A percentile compares a stretch with the other conserved stretches of the same genome.
Conservation (phyloP, 768 basidiomycete genomes). For the Rhizopogon vesiculosus region DNA sequence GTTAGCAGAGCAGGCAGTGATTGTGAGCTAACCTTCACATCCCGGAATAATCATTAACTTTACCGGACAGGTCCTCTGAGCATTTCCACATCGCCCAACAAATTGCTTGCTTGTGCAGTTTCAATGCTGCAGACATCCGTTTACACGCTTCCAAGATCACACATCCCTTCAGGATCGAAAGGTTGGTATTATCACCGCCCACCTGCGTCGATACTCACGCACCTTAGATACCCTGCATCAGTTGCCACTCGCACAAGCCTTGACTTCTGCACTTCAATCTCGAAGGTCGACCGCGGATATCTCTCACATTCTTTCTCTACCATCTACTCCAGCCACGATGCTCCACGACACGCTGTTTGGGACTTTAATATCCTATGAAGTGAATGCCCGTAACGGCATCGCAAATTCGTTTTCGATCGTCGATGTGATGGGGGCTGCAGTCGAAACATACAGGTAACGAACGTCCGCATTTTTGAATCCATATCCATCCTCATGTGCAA, state of each 20-base stretch:
- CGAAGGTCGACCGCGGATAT: slow-evolving; percentile 56
- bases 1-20: slow-evolving; percentile 41
- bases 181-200: slow-evolving; percentile 10
- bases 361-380: slow-evolving; percentile 42
- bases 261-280: slow-evolving; percentile 42
- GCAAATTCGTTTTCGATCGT: slow-evolving; percentile 33
- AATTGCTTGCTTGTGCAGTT: slow-evolving; percentile 47
- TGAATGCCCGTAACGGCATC: slow-evolving; percentile 31
- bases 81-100: slow-evolving; percentile 55
- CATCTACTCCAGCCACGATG: slow-evolving; percentile 35
- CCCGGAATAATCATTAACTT: not conserved
- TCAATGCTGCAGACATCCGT: slow-evolving; percentile 41
- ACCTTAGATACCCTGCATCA: slow-evolving; percentile 27
- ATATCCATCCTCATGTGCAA: slow-evolving; percentile 3
- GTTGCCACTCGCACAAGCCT: slow-evolving; percentile 15
- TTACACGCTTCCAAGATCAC: slow-evolving; percentile 39
- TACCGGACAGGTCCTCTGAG: slow-evolving; percentile 50
- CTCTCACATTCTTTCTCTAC: slow-evolving; percentile 46
- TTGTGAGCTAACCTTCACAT: slow-evolving; percentile 31
- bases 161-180: slow-evolving; percentile 7
- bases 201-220: slow-evolving; percentile 9
- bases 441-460: slow-evolving; percentile 32
- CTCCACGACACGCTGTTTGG: slow-evolving; percentile 44
- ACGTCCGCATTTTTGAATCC: not conserved
- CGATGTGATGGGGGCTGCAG: slow-evolving; percentile 48